Evolutionary conservation across 2,329 filamentous ascomycete genomes (phyloP), one percentile per base, ranked within the genome.

Genomic region (Metarhizium rileyi): DNA sequence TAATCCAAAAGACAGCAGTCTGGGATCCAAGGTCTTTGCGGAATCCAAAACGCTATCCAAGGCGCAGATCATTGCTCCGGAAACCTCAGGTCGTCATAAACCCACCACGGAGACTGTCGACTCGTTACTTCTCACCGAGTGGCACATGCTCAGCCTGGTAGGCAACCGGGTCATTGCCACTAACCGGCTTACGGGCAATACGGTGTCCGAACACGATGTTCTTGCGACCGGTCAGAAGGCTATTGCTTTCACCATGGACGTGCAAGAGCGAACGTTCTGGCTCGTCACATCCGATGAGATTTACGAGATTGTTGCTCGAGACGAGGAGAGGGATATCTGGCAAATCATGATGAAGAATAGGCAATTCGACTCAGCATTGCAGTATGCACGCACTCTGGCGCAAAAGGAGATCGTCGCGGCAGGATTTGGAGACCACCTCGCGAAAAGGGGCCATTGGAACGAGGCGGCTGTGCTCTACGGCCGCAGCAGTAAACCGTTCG

Each of bases 191-290:
- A 93, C 90, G 38, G 89, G 91, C 26, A 81, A 84, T 47, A 75
- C 91, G 44, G 86, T 95, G 2, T 94, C 93, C 58, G 88, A 96
- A 63, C 90, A 97, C 66, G 75, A 83, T 22, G 85, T 98, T 4
- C 73, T 97, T 14, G 86, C 91, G 49, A 77, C 81, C 4, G 87
- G 86, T 0, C 87, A 95, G 59, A 83, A 77, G 59, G 81, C 84
- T 4, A 72, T 98, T n/a, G 90, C 87, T 0, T 77, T 98, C 18
- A 84, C 90, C 46, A 84, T 91, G 8, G 93, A 98, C 66, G 78
- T 86, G 53, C 91, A 93, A 65, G 95, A 96, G 72, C 94, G 91
- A 61, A 98, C 93, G 0, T 96, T 91, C 63, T 98, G 94, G 93
- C 77, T 98, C 2, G 95, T 97, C 62, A 97, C 91, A 0, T 78